Evolutionary conservation across 2,329 filamentous ascomycete genomes (phyloP), one percentile per base, ranked within the genome.

Genomic region (Nothopassalora personata): DNA sequence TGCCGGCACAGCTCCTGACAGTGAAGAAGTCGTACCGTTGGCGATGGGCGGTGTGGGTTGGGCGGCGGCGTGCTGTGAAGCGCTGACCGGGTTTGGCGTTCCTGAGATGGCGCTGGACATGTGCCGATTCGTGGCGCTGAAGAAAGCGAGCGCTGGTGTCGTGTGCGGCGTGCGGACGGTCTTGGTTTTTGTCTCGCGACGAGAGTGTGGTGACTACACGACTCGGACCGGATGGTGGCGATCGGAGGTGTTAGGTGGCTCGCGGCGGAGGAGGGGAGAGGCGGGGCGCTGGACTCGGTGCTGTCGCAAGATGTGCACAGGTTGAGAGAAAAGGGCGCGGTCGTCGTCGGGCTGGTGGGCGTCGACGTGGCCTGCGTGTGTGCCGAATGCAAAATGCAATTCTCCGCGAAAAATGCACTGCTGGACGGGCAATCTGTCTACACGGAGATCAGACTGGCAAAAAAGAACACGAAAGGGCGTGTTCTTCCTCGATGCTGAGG

Each of bases 21-120:
- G 72, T 67, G 79, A 74, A 64, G 81, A 76, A 68, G 80, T 75
- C 76, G 79, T 77, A 74, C 78, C 79, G 74, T 78, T 73, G 70
- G 77, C 75, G 68, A 74, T 72, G 67, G 78, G 74, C 74, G 78
- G 74, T 70, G 76, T 73, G 73, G 75, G 76, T 71, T 78, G 74
- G 67, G 70, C 70, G 67, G 70, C 70, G 73, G 77, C 76, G 28
- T 53, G 49, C n/a, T 48, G 23, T 45, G 43, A 39, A 76, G 79
- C 76, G 72, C 74, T 78, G 65, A 77, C 74, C 72, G 78, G 78
- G 67, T 71, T 74, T 62, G 73, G 66, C 56, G 67, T 77, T 31
- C 76, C 78, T 76, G 80, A 75, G 73, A 78, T 77, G 75, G 80
- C 81, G 80, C 82, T 84, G 77, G 79, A 85, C 83, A 86, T 86